Base-by-base conservation (phyloP, 345 rosid species). In the Raphanus raphanistrum region DNA sequence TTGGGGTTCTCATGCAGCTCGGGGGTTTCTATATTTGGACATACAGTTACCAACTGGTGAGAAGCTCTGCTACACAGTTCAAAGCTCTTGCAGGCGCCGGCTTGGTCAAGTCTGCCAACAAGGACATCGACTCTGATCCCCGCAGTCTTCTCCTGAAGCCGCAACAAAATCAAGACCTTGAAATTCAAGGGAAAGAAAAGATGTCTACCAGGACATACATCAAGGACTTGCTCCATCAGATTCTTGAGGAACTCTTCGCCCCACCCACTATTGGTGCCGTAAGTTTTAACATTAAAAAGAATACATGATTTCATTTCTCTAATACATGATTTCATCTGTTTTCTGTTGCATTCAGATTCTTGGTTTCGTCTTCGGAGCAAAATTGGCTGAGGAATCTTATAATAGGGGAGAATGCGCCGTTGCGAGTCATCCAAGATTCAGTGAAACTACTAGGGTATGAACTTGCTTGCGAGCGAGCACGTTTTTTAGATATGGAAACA, bases 21-120 rank as follows among this genome's bases (percentile, higher is more conserved):
- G 98, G 98, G 36, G 92, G 98, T 45, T 89, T 95, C 92, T 94
- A 81, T 86, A 85, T 94, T 13, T 92, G 99, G 97, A 92, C 98
- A 9, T 85, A 85, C 63, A 86, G 86, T n/a, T 95, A 83, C 83
- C 92, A 92, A 48, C 81, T 89, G 73, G 76, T 95, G 28, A 84
- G 84, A 79, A 58, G 76, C 66, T 95, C 98, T 2, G 85, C 92
- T 62, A 58, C 74, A 13, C 90, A 85, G 84, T 82, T 82, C 74
- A 76, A 73, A 86, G 88, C 84, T 68, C 83, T 88, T 74, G 69
- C 76, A 79, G 85, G 80, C 8, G 84, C 76, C 0, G 43, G 63
- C 36, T 54, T 83, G 33, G 77, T 60, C 69, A 91, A 90, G 76
- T 81, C 77, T 65, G 84, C 90, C 50, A 92, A 92, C 83, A 84